Evolutionary conservation across 257 asterid genomes (phyloP), one percentile per base, ranked within the genome.

Genomic region (Jaltomata sinuosa): DNA sequence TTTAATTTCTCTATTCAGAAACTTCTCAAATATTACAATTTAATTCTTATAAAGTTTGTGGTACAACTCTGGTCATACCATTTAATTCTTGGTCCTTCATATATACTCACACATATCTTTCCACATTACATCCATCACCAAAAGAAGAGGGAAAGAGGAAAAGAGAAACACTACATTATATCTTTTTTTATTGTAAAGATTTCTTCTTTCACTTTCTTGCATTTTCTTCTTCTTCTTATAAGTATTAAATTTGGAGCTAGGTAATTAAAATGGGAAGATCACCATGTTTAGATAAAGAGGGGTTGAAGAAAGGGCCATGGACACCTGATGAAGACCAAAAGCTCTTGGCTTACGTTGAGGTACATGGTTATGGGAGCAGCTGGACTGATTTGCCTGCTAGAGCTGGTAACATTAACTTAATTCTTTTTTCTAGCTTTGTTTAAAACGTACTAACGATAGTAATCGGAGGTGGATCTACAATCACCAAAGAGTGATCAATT

Each of bases 241-340:
- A n/a, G 25, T 67, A 16, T n/a, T n/a, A n/a, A n/a, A n/a, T n/a
- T n/a, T n/a, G n/a, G n/a, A n/a, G n/a, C n/a, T n/a, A 42, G 25
- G 27, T 54, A 18, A 5, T 2, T 11, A 31, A 52, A 38, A 87
- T 87, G 87, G 85, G 84, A 32, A 81, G 87, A 31, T 52, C 87
- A n/a, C 65, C 62, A 2, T 87, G 85, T 49, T 84, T 82, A 25
- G 87, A 84, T 1, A 87, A 84, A 45, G 85, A 38, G 22, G 87
- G 87, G 9, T 53, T 87, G 85, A 87, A 77, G 45, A 87, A 84
- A 78, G 89, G 89, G 12, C 77, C 89, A 53, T 87, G 89, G 89
- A 87, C 87, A 7, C 42, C 82, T 64, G 89, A 87, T 19, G 89
- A 87, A 34, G 89, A 87, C 67, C 82, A 84, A 14, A 76, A 87